Evolutionary conservation across 805 yeast species (phyloP).

Genomic region (Cyberlindnera mississippiensis): DNA sequence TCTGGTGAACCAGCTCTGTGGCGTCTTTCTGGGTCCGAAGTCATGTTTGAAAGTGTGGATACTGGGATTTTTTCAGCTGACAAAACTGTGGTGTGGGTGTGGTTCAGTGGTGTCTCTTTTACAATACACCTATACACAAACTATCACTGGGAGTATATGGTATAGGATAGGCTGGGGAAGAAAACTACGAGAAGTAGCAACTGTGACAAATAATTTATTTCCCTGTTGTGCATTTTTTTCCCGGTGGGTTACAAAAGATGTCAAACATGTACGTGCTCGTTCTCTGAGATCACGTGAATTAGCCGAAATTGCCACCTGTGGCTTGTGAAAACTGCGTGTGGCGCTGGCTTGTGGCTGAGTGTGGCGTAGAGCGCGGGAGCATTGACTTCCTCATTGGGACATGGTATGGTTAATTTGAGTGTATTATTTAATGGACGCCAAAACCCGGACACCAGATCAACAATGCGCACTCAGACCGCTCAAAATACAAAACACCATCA

Average conservation of each 20-base stretch:
- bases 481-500: too few relatives aligned
- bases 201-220: too few relatives aligned
- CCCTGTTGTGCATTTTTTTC: background rate
- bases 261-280: background rate
- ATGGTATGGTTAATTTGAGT: background rate
- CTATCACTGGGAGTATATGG: too few relatives aligned
- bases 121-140: too few relatives aligned
- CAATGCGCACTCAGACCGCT: too few relatives aligned
- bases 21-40: too few relatives aligned
- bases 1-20: background rate
- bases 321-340: conserved; percentile 8
- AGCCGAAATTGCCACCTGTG: conserved; percentile 7
- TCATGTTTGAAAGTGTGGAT: background rate
- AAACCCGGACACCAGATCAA: background rate
- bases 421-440: background rate
- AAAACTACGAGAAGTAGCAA: too few relatives aligned
- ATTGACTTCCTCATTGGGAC: conserved; percentile 5
- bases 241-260: background rate
- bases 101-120: background rate
- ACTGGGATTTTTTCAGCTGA: too few relatives aligned
- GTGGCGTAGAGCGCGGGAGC: background rate
- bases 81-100: background rate
- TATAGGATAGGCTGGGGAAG: too few relatives aligned
- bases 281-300: conserved; percentile 7
- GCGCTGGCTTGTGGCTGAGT: conserved; percentile 9